Conservation (phyloP, 2,329 filamentous ascomycete species). For the Cercospora citrullina region DNA sequence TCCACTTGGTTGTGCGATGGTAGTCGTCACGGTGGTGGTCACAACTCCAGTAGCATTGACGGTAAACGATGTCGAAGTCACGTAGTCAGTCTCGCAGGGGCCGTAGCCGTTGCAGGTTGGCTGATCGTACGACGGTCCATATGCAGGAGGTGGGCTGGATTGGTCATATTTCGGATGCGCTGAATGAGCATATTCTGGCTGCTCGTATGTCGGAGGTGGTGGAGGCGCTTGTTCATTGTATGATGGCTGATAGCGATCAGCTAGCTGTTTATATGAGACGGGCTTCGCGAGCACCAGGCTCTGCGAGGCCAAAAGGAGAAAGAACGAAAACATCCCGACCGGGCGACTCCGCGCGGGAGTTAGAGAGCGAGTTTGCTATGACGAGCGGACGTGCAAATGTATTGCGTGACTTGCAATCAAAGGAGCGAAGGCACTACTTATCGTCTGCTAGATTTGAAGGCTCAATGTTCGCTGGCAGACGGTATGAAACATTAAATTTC, state of each 20-base stretch:
- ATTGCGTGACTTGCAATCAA: not conserved
- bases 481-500: not conserved
- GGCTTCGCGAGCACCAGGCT: not conserved
- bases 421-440: not conserved
- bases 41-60: not conserved
- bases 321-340: not conserved
- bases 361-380: not conserved
- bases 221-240: not conserved
- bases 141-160: not conserved
- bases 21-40: not conserved
- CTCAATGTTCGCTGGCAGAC: not conserved
- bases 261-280: not conserved
- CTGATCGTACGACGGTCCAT: not conserved
- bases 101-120: not conserved
- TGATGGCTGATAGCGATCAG: not conserved
- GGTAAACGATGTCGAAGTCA: not conserved
- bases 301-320: not conserved
- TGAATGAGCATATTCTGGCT: not conserved
- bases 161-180: not conserved
- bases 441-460: not conserved
- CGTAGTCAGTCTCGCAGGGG: not conserved
- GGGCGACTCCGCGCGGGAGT: not conserved
- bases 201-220: not conserved
- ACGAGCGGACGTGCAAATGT: not conserved
- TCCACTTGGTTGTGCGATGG: not conserved